Percentiles rank a stretch among this genome's conserved stretches.
These are phyloP conservation scores for Begonia peltatifolia DNA, from an alignment of 306 rosid species.

Conservation along the genomic window DNA sequence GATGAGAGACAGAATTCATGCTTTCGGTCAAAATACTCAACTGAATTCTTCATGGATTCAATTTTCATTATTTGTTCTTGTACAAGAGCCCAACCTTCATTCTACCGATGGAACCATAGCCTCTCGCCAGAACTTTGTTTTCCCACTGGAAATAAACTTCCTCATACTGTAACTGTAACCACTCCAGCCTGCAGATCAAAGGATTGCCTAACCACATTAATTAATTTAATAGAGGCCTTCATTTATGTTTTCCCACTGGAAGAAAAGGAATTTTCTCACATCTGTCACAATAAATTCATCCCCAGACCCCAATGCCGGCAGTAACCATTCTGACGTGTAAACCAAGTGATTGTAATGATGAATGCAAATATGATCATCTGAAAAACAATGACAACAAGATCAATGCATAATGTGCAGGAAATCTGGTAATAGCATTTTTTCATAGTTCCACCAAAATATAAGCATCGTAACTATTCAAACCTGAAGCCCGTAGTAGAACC, in stretches of 20 bases:
- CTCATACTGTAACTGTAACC: conserved; percentile 18
- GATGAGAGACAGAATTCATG: no score
- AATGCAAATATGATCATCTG: conserved; percentile 33
- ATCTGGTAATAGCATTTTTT: no score
- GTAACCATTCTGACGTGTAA: conserved; percentile 61
- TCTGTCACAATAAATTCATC: conserved; percentile 59
- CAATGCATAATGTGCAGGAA: background rate
- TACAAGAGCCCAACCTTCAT: no score
- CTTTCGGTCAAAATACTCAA: no score
- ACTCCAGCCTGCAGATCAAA: conserved; percentile 41
- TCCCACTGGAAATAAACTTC: no score
- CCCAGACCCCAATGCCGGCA: conserved; percentile 31
- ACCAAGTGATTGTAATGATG: conserved; percentile 22
- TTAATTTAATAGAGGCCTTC: background rate
- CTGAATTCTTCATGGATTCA: no score
- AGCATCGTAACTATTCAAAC: conserved; percentile 14
- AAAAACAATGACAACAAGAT: conserved; percentile 12
- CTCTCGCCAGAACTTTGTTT: no score
- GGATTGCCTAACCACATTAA: conserved; percentile 4
- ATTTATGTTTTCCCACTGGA: no score
- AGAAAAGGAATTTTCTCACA: conserved; percentile 26
- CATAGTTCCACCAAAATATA: no score
- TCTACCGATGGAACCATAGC: no score
- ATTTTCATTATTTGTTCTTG: no score
- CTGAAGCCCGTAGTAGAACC: conserved; percentile 54